Percentiles rank a stretch among this genome's conserved stretches.
Evolutionary conservation across 805 yeast species (phyloP).

Genomic region (Ogataea glucozyma): DNA sequence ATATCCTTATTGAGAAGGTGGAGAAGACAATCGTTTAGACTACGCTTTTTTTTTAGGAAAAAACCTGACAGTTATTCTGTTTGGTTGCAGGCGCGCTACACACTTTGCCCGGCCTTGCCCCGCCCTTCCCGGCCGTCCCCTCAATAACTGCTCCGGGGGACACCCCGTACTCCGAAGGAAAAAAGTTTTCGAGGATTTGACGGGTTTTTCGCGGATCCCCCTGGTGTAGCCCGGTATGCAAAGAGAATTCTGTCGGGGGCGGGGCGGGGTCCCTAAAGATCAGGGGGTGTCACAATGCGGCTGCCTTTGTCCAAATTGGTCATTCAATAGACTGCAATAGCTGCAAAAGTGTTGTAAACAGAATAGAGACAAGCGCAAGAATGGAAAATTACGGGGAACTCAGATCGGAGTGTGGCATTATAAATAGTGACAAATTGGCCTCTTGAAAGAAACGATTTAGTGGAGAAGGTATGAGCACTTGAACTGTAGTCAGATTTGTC

Average conservation of each 20-base stretch:
- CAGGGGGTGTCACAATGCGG: constrained; percentile 9
- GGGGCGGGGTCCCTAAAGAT: neutral
- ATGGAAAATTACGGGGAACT: constrained; percentile 1
- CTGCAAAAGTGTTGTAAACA: neutral
- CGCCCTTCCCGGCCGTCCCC: constrained; percentile 7
- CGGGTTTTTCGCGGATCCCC: neutral
- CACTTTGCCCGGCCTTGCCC: constrained; percentile 1
- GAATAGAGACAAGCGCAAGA: constrained; percentile 2
- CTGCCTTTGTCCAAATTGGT: constrained; percentile 6
- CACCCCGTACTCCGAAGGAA: constrained; percentile 3
- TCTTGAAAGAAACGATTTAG: too few relatives aligned
- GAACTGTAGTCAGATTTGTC: too few relatives aligned
- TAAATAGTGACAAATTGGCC: constrained; percentile 7
- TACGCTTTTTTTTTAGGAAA: neutral
- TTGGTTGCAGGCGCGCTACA: neutral
- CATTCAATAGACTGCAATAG: constrained; percentile 9
- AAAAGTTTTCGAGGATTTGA: neutral
- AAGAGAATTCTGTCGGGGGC: too few relatives aligned
- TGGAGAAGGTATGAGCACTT: too few relatives aligned
- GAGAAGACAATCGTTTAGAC: constrained; percentile 5
- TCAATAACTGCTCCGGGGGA: constrained; percentile 4
- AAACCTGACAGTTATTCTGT: neutral
- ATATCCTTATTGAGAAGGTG: constrained; percentile 5
- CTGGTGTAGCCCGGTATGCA: too few relatives aligned
- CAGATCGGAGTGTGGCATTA: constrained; percentile 1